Conservation (phyloP, 139 green algal genomes). For the Tetraselmis striata region DNA sequence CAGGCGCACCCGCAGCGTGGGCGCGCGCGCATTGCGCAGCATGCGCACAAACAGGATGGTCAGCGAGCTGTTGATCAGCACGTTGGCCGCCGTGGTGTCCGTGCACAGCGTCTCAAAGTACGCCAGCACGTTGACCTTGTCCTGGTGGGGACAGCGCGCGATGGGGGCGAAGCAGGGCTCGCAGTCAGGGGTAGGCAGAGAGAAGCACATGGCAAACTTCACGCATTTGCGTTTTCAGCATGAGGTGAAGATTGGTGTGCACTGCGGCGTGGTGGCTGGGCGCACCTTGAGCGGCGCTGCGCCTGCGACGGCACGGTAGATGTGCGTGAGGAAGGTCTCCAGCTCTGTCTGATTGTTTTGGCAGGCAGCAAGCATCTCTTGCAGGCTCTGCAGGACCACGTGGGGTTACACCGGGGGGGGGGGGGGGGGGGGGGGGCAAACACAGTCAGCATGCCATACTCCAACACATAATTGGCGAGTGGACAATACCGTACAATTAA, state of each 20-base stretch:
- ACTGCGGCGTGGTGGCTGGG: too few relatives aligned
- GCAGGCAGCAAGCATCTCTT: constrained; percentile 48
- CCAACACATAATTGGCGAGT: too few relatives aligned
- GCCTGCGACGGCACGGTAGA: constrained; percentile 53
- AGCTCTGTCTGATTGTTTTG: constrained; percentile 32
- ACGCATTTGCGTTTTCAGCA: too few relatives aligned
- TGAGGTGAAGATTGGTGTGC: too few relatives aligned
- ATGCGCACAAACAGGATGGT: constrained; percentile 65
- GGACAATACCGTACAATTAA: too few relatives aligned
- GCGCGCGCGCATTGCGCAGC: constrained; percentile 44
- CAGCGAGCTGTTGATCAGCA: constrained; percentile 81
- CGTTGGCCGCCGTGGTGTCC: constrained; percentile 68
- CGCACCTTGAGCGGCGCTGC: constrained; percentile 50
- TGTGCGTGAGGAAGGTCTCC: constrained; percentile 34
- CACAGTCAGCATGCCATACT: too few relatives aligned
- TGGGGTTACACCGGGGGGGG: too few relatives aligned
- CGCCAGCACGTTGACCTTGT: constrained; percentile 75
- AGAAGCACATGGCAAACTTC: too few relatives aligned
- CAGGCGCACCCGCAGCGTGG: constrained; percentile 52
- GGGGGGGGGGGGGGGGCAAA: too few relatives aligned
- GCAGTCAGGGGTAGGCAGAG: neutral
- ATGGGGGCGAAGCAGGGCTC: neutral
- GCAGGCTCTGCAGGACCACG: constrained; percentile 16
- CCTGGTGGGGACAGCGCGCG: constrained; percentile 6
- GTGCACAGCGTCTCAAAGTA: constrained; percentile 87